phyloP scores from a whole-genome alignment of 768 basidiomycete species.

The Cystofilobasidium ferigula region DNA sequence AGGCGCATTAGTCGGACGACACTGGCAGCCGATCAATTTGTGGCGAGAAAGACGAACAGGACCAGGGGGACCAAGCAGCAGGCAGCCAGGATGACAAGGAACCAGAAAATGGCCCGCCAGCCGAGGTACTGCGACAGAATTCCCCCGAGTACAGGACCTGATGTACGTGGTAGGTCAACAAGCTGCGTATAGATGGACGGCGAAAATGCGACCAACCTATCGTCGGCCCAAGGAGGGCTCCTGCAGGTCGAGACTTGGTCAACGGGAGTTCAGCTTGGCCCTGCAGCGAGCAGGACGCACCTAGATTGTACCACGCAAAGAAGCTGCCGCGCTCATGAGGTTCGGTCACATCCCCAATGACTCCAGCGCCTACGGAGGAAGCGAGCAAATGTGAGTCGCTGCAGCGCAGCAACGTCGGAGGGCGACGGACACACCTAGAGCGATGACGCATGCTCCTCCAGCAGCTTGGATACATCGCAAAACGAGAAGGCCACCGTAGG shows the following conservation, averaged over 20 bases:
- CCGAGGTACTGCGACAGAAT: slow-evolving; percentile 50
- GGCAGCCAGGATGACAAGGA: slow-evolving; percentile 47
- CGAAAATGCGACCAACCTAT: no score
- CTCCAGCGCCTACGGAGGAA: slow-evolving; percentile 46
- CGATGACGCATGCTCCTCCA: slow-evolving; percentile 68
- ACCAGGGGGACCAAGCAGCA: slow-evolving; percentile 45
- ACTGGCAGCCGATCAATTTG: no score
- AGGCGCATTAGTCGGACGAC: no score
- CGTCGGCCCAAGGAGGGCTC: no score
- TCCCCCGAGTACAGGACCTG: slow-evolving; percentile 49
- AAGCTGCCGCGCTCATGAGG: slow-evolving; percentile 32
- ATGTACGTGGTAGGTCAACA: no score
- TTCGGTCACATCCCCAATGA: slow-evolving; percentile 65
- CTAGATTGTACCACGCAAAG: neutral
- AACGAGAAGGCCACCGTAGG: slow-evolving; percentile 67
- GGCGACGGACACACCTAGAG: no score
- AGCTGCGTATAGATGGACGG: neutral
- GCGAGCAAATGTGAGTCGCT: neutral
- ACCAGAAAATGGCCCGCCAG: slow-evolving; percentile 60
- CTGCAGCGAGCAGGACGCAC: neutral
- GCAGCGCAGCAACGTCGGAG: no score
- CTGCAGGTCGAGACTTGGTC: no score
- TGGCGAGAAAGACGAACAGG: slow-evolving; percentile 35
- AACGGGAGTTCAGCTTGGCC: no score
- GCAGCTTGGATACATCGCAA: slow-evolving; percentile 70